These are phyloP conservation scores for Kentomonas sorsogonicus DNA, from an alignment of 208 protist species.

Conservation along the genomic window DNA sequence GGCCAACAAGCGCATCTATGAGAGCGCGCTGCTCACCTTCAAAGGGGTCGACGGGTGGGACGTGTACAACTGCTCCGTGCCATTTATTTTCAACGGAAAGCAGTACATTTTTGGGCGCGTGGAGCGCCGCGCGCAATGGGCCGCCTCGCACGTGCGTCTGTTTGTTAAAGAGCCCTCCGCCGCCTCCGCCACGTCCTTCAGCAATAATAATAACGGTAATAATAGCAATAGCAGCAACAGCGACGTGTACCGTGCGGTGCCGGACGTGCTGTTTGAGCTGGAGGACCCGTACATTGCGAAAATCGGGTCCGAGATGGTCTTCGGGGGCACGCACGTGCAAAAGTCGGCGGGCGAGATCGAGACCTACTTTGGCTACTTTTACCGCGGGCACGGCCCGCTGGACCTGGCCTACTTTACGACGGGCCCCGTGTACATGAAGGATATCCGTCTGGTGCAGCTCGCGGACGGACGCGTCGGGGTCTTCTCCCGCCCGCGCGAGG, in stretches of 20 bases:
- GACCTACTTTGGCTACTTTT: constrained; percentile 15
- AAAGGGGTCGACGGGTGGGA: constrained; percentile 33
- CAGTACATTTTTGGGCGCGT: constrained; percentile 10
- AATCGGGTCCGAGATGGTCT: background rate
- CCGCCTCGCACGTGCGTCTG: background rate
- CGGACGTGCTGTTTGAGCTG: constrained; percentile 11
- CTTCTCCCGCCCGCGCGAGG: constrained; percentile 32
- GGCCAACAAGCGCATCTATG: constrained; percentile 20
- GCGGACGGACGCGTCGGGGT: constrained; percentile 43
- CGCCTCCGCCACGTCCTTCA: too few relatives aligned
- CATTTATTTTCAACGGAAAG: constrained; percentile 10
- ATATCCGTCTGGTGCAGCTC: constrained; percentile 36
- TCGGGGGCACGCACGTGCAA: constrained; percentile 11
- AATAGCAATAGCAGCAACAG: constrained; percentile 1
- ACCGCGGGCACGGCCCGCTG: constrained; percentile 12
- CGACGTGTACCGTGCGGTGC: constrained; percentile 1
- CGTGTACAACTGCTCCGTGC: constrained; percentile 30
- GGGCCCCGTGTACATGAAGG: constrained; percentile 56
- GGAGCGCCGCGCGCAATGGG: constrained; percentile 5
- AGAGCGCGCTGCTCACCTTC: constrained; percentile 30
- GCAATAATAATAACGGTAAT: too few relatives aligned
- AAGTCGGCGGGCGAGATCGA: constrained; percentile 6
- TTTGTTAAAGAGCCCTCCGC: constrained; percentile 9
- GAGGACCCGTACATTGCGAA: constrained; percentile 10
- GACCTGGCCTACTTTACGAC: constrained; percentile 43